Evolutionary conservation across 2,329 filamentous ascomycete genomes (phyloP), one percentile per base, ranked within the genome.

Genomic region (Aphanocladium album): DNA sequence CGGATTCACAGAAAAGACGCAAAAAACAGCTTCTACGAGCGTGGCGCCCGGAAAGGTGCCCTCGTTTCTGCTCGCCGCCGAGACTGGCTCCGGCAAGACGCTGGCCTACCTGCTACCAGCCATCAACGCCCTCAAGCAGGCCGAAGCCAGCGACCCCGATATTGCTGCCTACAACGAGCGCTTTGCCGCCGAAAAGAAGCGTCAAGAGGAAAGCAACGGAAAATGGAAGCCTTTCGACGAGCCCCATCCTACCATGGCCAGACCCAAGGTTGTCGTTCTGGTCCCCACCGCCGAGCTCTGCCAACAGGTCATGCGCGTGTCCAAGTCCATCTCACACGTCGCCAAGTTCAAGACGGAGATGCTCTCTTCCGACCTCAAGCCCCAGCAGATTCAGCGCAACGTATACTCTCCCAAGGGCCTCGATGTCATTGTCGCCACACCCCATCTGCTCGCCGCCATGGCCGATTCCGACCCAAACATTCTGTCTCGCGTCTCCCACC

Each of bases 71-170:
- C 80, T 99, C 54, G 95, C 95, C 4, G 95, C 95, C 12, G 95
- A 99, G 79, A 99, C 95, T 0, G 95, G 95, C 14, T 98, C 95
- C 0, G 95, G 95, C 62, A 99, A 99, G 79, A 99, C 95, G 1
- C 79, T 99, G 63, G 91, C 95, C 9, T 99, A 99, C 71, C 79
- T 98, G 5, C 76, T 97, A 5, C 96, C 95, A 0, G 83, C 88
- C 17, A 80, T 99, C 57, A 87, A 99, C 74, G 89, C 90, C 9
- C 75, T 99, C 68, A 99, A 99, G 76, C 78, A 84, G 37, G 86
- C 85, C 6, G 90, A 93, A 70, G 79, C 80, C 0, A 73, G 77
- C 14, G 88, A 92, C 64, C 72, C 73, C 1, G 80, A 82, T 1
- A 78, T 85, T 17, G 80, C 84, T 60, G 79, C 83, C 2, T 85